Percentiles rank a stretch among this genome's conserved stretches.
Conservation (phyloP, 2,329 filamentous ascomycete species). For the Herpotrichia juniperi region DNA sequence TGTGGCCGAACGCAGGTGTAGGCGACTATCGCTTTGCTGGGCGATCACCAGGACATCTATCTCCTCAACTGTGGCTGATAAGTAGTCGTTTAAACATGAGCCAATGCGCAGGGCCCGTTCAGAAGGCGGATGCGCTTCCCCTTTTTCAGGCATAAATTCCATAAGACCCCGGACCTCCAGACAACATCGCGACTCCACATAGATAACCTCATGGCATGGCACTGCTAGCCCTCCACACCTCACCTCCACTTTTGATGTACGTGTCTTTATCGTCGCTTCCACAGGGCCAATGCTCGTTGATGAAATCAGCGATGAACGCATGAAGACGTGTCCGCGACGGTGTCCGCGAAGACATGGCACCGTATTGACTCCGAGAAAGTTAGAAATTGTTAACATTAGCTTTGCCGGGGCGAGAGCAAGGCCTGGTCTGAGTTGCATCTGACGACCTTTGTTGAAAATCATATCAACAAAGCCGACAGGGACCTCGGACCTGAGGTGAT, state of each 20-base stretch:
- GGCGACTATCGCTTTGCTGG: neutral
- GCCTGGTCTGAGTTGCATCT: constrained; percentile 10
- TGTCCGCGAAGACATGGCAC: constrained; percentile 9
- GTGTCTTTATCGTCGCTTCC: constrained; percentile 19
- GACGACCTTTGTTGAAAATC: constrained; percentile 11
- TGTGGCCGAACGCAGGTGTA: constrained; percentile 9
- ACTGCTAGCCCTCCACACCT: constrained; percentile 34
- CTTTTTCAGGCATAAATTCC: constrained; percentile 22
- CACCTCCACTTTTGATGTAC: constrained; percentile 32
- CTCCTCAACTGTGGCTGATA: constrained; percentile 16
- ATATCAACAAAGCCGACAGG: constrained; percentile 12
- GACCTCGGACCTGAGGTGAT: constrained; percentile 14
- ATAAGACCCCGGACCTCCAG: constrained; percentile 10
- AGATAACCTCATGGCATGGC: constrained; percentile 26
- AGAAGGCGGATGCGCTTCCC: constrained; percentile 21
- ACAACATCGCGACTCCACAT: constrained; percentile 17
- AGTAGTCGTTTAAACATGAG: constrained; percentile 10
- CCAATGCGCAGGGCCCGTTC: constrained; percentile 14
- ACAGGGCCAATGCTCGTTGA: constrained; percentile 14
- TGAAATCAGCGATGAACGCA: constrained; percentile 15
- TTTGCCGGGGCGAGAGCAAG: constrained; percentile 6
- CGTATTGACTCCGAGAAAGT: constrained; percentile 7
- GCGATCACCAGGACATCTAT: constrained; percentile 12
- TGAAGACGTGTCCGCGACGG: constrained; percentile 10
- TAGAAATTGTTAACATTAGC: constrained; percentile 6